Evolutionary conservation across 306 rosid species (phyloP), one percentile per base, ranked within the genome.

Genomic region (Pyrus communis): DNA sequence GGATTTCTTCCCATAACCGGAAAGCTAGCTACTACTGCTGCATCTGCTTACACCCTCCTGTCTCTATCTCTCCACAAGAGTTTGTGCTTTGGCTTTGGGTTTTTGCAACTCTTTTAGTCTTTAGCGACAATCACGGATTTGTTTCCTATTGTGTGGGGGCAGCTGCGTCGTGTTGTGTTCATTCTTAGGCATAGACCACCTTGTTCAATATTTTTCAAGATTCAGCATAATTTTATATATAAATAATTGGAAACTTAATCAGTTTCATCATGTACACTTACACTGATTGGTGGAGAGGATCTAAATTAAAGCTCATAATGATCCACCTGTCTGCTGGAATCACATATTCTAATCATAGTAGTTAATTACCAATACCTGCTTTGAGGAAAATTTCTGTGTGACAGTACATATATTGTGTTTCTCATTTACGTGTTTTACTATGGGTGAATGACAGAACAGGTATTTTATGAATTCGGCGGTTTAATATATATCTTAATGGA

Each of bases 1-100:
- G 87, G 84, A 35, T 79, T 77, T 70, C 84, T 77, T 15, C 82
- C 84, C 82, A 80, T 84, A 9, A 65, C 38, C 19, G 66, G 19
- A 17, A 17, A 49, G 55, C 55, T 49, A 49, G 55, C 55, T 49
- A 49, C 21, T 15, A 1, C 1, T 15, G 55, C 55, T 49, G 55
- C 21, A 59, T 23, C 63, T 30, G 9, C 45, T 49, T 63, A 60
- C 9, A 18, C 66, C 13, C 23, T 30, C 35, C 40, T 69, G 43
- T 66, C 67, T 58, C 70, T 69, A 0, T 40, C 11, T 71, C 35
- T 2, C 14, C 2, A 57, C 27, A 0, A 8, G 12, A 57, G 28
- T 57, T n/a, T 57, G 14, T 21, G 59, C 4, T 46, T 46, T 46
- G 54, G 54, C 54, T 14, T 46, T 46, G 55, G 18, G 6, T 15